Evolutionary conservation across 257 asterid genomes (phyloP).

Genomic region (Ligustrum vulgare): DNA sequence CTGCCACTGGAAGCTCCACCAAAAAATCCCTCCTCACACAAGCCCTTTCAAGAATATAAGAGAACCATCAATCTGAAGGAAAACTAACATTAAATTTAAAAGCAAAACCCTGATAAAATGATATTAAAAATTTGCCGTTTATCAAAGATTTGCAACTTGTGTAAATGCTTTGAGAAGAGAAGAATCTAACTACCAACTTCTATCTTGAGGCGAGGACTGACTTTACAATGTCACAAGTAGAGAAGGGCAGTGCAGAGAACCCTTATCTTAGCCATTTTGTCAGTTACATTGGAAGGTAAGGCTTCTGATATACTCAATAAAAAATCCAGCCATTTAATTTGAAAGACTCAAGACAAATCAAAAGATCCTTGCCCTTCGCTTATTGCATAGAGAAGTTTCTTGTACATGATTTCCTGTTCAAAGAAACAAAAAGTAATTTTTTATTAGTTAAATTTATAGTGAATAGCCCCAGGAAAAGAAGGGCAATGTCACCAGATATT

Average conservation of each 20-base stretch:
- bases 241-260: constrained; percentile 18
- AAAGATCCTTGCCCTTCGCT: constrained; percentile 97
- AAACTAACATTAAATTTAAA: background rate
- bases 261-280: constrained; percentile 20
- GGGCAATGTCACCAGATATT: background rate
- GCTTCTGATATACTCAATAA: constrained; percentile 6
- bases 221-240: constrained; percentile 29
- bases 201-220: constrained; percentile 17
- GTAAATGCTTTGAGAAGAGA: background rate
- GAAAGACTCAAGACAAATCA: constrained; percentile 70
- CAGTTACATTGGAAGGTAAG: constrained; percentile 2
- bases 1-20: background rate
- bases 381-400: constrained; percentile 85
- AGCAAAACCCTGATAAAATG: background rate
- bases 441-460: background rate
- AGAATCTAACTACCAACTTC: background rate
- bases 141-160: background rate
- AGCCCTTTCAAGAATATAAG: background rate
- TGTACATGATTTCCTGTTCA: constrained; percentile 83
- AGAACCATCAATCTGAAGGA: background rate
- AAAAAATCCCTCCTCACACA: background rate
- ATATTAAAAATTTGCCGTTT: background rate
- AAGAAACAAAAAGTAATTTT: background rate
- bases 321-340: background rate
- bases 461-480: background rate